phyloP scores from a whole-genome alignment of 2,329 filamentous ascomycete genomes.

The Fusarium buxicola region DNA sequence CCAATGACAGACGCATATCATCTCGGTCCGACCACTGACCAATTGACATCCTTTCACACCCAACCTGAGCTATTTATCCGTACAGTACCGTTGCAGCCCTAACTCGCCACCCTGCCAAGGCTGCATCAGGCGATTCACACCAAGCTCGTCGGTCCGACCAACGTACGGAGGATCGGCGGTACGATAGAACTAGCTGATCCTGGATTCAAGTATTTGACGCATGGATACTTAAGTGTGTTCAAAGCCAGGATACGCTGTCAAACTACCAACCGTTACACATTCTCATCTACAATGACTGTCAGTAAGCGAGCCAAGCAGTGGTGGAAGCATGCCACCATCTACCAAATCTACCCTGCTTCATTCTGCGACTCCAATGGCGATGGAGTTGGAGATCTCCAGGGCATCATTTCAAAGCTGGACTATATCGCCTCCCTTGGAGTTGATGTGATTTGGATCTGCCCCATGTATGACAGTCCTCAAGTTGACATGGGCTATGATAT shows the following conservation, averaged over 20 bases:
- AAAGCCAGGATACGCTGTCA: no score
- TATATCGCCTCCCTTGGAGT: conserved; percentile 50
- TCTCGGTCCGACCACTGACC: conserved; percentile 36
- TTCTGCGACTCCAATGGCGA: conserved; percentile 67
- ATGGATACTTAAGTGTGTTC: no score
- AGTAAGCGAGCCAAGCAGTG: conserved; percentile 49
- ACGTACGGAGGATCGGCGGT: neutral
- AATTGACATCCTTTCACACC: neutral
- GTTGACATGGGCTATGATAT: conserved; percentile 45
- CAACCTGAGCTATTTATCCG: neutral
- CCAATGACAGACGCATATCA: neutral
- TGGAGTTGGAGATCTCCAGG: conserved; percentile 64
- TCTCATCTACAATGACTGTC: conserved; percentile 32
- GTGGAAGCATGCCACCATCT: conserved; percentile 67
- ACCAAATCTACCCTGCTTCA: conserved; percentile 68
- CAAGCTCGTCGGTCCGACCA: conserved; percentile 31
- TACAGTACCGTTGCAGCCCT: no score
- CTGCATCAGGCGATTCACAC: no score
- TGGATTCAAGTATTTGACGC: neutral
- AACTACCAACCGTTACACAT: no score
- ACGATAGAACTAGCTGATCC: conserved; percentile 7
- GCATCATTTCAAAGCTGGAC: conserved; percentile 65
- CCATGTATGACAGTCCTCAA: conserved; percentile 45
- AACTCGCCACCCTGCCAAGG: no score
- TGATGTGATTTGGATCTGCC: conserved; percentile 43